Base-by-base conservation (phyloP, 768 basidiomycete species). In the Royoungia palumana region DNA sequence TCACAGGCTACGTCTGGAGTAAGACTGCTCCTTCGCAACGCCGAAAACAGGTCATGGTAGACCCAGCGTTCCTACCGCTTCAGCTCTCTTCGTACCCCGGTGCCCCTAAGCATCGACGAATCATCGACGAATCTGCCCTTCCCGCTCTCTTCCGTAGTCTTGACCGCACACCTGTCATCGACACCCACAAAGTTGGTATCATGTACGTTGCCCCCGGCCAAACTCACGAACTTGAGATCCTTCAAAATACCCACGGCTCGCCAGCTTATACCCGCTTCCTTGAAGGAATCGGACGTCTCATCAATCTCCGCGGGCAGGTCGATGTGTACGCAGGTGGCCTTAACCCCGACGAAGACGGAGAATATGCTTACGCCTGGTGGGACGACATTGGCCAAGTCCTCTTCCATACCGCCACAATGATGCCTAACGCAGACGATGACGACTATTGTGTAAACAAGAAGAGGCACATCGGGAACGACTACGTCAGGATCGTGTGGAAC, bases 351-450 rank as follows among this genome's bases (percentile, higher is more conserved):
- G 82, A 88, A 59, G 94, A 99, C 61, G 96, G 96, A 13, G 89
- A 94, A 67, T 96, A 94, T 62, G 91, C 95, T 0, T 98, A 98
- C 63, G 93, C 94, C 0, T 99, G 95, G 94, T 96, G 94, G 91
- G 94, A 98, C 66, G 94, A 97, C 61, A 94, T 97, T 42, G 84
- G 88, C 5, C 94, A 98, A 64, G 82, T 96, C 52, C 77, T 97
- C 46, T 99, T 89, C 65, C 96, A 98, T 68, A 87, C 93, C 3
- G 89, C 95, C 9, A 98, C 96, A 2, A 85, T 99, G 75, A 98
- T 98, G 95, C 96, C 96, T 4, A 87, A 83, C 46, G 75, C 74
- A 39, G 55, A 70, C 8, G 68, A 83, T 46, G 90, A 93, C 65
- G 81, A 81, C 2, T 76, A 80, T 41, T 83, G 79, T 57, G 84